Percentiles rank a stretch among this genome's conserved stretches.
These are phyloP conservation scores for Cerioporus squamosus DNA, from an alignment of 1,284 basidiomycete genomes.

Conservation along the genomic window DNA sequence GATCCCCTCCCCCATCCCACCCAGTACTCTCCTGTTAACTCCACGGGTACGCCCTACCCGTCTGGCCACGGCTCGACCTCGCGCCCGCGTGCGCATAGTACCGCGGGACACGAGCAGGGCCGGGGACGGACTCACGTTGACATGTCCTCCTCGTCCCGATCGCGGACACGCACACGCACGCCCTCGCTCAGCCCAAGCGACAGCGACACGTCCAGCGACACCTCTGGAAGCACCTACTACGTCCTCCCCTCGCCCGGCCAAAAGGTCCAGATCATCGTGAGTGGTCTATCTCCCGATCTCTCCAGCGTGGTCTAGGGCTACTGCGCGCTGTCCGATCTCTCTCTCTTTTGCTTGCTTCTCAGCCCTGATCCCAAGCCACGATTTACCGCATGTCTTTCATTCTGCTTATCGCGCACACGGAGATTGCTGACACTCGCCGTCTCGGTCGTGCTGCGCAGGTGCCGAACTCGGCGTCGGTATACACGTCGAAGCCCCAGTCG, in stretches of 20 bases:
- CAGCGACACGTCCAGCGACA: constrained; percentile 49
- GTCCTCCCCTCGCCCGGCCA: constrained; percentile 67
- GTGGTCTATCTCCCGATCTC: constrained; percentile 35
- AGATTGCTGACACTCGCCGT: constrained; percentile 15
- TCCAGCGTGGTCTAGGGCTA: constrained; percentile 9
- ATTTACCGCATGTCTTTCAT: constrained; percentile 9
- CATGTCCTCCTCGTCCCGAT: constrained; percentile 14
- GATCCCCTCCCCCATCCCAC: constrained; percentile 30
- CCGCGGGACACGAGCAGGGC: constrained; percentile 8
- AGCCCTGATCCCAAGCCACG: not conserved
- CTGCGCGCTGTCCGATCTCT: constrained; percentile 8
- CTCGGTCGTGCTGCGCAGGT: constrained; percentile 24
- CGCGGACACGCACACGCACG: constrained; percentile 22
- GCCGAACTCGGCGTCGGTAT: constrained; percentile 32
- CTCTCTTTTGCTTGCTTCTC: not conserved
- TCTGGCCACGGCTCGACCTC: constrained; percentile 24
- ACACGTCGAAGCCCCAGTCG: constrained; percentile 10
- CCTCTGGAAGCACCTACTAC: constrained; percentile 73
- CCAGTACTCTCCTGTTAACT: constrained; percentile 19
- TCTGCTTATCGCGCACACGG: not conserved
- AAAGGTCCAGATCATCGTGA: constrained; percentile 72
- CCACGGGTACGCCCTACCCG: no score
- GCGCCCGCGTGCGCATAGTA: constrained; percentile 18
- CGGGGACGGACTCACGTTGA: constrained; percentile 15
- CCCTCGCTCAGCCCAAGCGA: constrained; percentile 25